These are phyloP conservation scores for Ascochyta clinopodiicola DNA, from an alignment of 2,329 filamentous ascomycete species.

Conservation along the genomic window DNA sequence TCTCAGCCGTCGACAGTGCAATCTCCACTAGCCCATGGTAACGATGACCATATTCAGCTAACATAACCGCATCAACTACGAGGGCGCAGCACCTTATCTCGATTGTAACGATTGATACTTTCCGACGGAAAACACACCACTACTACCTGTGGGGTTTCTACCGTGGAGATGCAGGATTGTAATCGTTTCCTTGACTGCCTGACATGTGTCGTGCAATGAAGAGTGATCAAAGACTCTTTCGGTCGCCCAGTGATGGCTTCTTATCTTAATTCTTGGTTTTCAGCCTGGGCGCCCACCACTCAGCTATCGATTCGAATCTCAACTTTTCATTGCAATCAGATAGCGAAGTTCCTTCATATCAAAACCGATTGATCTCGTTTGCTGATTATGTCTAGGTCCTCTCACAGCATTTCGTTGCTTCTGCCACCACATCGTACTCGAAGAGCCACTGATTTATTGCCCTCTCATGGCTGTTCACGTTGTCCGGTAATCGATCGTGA, in stretches of 20 bases:
- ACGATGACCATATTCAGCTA: conserved; percentile 4
- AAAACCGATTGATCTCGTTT: neutral
- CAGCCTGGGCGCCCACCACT: conserved; percentile 2
- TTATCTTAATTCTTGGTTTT: conserved; percentile 3
- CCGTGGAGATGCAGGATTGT: too few relatives aligned
- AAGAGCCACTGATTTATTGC: conserved; percentile 1
- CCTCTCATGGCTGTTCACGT: conserved; percentile 5
- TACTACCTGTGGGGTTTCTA: too few relatives aligned
- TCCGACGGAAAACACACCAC: neutral
- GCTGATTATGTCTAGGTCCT: neutral
- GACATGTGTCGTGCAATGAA: neutral
- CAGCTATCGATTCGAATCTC: neutral
- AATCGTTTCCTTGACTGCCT: neutral
- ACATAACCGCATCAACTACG: neutral
- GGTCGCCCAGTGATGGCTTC: neutral
- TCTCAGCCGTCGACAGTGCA: neutral
- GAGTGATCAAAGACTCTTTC: neutral
- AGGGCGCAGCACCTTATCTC: conserved; percentile 5
- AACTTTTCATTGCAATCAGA: too few relatives aligned
- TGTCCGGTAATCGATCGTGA: neutral
- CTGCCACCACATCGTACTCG: neutral
- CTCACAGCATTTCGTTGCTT: neutral
- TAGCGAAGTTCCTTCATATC: too few relatives aligned
- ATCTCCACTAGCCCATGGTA: conserved; percentile 5
- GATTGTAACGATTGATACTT: neutral